A percentile compares a stretch with the other conserved stretches of the same genome.
Conservation (phyloP, 2,329 filamentous ascomycete species). For the Neocatenulostroma microsporum region DNA sequence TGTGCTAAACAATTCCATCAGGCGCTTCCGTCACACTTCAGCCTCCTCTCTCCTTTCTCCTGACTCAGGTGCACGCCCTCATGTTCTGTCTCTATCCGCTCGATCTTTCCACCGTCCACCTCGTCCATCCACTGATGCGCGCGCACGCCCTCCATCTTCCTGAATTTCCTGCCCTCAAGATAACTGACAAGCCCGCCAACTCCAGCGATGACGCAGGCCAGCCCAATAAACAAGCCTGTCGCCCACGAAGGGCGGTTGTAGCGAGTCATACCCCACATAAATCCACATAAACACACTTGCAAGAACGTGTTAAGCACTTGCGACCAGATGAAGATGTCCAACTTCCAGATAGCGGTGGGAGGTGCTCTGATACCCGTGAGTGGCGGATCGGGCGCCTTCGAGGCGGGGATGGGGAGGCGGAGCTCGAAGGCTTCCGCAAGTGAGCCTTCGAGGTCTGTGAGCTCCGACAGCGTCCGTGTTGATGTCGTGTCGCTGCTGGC, state of each 20-base stretch:
- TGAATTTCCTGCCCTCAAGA: constrained; percentile 60
- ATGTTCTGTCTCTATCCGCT: too few relatives aligned
- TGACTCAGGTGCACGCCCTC: too few relatives aligned
- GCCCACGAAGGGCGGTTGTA: constrained; percentile 69
- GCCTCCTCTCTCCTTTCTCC: too few relatives aligned
- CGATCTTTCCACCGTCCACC: too few relatives aligned
- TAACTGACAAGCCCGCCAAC: constrained; percentile 63
- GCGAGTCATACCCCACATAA: constrained; percentile 60
- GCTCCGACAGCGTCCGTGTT: not conserved
- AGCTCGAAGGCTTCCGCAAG: constrained; percentile 30
- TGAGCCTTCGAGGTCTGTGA: not conserved
- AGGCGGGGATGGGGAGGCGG: constrained; percentile 55
- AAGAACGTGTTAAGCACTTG: constrained; percentile 73
- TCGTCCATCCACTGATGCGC: too few relatives aligned
- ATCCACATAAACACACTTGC: constrained; percentile 62
- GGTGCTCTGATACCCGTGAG: constrained; percentile 64
- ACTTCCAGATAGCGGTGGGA: constrained; percentile 62
- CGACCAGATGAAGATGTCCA: constrained; percentile 72
- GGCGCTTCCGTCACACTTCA: too few relatives aligned
- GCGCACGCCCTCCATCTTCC: constrained; percentile 61
- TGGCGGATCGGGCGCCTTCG: constrained; percentile 57
- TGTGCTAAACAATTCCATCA: too few relatives aligned
- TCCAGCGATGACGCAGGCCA: constrained; percentile 63
- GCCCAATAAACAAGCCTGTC: constrained; percentile 68
- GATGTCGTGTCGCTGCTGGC: not conserved